Percentiles rank a stretch among this genome's conserved stretches.
Evolutionary conservation across 148 eudicot genomes (phyloP).

Genomic region (Spergularia bocconei): DNA sequence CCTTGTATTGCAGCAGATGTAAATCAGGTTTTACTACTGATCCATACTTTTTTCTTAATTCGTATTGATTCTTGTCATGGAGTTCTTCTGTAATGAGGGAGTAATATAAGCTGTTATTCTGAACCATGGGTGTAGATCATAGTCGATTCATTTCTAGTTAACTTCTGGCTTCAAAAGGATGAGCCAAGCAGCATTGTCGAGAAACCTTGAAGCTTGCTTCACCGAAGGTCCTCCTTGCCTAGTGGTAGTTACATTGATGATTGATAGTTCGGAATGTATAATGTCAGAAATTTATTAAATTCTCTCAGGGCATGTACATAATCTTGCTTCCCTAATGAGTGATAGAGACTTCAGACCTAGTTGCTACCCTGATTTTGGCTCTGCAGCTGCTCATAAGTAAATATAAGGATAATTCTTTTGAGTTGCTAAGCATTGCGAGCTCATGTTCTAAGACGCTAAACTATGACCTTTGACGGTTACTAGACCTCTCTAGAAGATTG

Average conservation of each 20-base stretch:
- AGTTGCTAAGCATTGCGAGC: slow-evolving; percentile 9
- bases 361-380: neutral
- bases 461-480: neutral
- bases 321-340: neutral
- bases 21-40: slow-evolving; percentile 32
- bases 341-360: neutral
- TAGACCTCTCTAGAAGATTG: slow-evolving; percentile 3
- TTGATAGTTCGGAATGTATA: neutral
- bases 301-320: slow-evolving; percentile 11
- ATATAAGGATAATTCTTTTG: neutral
- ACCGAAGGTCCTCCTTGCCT: slow-evolving; percentile 6
- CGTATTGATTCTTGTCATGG: neutral
- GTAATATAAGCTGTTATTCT: slow-evolving; percentile 14
- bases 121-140: slow-evolving; percentile 32
- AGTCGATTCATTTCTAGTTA: slow-evolving; percentile 36
- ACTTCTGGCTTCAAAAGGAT: slow-evolving; percentile 43
- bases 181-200: slow-evolving; percentile 26
- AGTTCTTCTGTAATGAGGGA: neutral
- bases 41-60: neutral
- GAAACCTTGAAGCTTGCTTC: slow-evolving; percentile 26
- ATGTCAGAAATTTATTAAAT: slow-evolving; percentile 7
- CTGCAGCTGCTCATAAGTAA: neutral
- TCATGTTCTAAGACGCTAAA: neutral
- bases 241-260: neutral
- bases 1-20: slow-evolving; percentile 39